phyloP scores from a whole-genome alignment of 768 basidiomycete genomes.

The Trametes cingulata region DNA sequence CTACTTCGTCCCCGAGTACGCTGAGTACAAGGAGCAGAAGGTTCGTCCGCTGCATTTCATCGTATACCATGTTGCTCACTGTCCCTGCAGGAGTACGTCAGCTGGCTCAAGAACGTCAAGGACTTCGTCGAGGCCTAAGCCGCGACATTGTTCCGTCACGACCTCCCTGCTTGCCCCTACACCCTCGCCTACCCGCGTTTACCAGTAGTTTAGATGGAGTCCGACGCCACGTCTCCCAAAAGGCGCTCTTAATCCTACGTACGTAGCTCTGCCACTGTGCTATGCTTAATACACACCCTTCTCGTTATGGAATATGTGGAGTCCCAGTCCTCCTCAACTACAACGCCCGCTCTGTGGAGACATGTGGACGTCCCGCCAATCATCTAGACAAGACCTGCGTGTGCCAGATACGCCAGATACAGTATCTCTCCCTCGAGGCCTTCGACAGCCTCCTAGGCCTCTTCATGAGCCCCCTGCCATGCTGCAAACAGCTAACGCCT shows the following conservation, averaged over 20 bases:
- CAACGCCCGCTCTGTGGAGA: no score
- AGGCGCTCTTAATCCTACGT: constrained; percentile 5
- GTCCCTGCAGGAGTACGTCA: constrained; percentile 76
- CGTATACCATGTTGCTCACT: neutral
- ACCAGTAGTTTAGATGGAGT: neutral
- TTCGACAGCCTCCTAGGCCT: no score
- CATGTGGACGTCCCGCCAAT: no score
- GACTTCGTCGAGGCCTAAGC: constrained; percentile 63
- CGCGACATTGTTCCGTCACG: neutral
- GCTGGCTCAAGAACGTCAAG: constrained; percentile 85
- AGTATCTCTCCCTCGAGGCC: no score
- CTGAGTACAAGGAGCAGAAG: constrained; percentile 91
- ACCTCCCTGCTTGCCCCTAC: neutral
- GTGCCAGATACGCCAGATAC: no score
- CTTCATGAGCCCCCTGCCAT: no score
- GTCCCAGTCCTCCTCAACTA: neutral
- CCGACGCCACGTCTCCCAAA: neutral
- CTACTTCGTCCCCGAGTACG: constrained; percentile 85
- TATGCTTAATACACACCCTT: constrained; percentile 18
- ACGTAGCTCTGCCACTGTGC: constrained; percentile 6
- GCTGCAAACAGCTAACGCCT: no score
- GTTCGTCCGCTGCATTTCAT: no score
- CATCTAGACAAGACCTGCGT: no score
- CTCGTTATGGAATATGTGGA: constrained; percentile 1
- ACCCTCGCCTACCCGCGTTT: neutral